phyloP scores from a whole-genome alignment of 805 yeast genomes.

The Yamadazyma phyllophila region DNA sequence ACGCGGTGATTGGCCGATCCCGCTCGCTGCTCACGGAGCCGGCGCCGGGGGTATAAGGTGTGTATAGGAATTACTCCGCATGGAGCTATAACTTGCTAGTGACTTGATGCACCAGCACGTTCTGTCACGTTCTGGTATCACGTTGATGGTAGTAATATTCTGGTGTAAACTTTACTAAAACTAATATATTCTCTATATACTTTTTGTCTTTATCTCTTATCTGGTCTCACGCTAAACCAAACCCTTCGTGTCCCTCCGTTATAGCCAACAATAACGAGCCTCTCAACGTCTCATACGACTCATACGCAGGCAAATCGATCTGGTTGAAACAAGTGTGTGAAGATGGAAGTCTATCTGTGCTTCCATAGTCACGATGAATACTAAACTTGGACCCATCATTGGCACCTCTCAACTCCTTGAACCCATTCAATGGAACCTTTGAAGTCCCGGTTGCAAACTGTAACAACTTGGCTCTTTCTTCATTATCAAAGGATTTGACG shows the following conservation, averaged over 20 bases:
- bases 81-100: too few relatives aligned
- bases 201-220: too few relatives aligned
- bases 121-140: too few relatives aligned
- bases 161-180: too few relatives aligned
- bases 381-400: slow-evolving; percentile 83
- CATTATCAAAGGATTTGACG: slow-evolving; percentile 87
- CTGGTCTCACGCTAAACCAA: slow-evolving; percentile 75
- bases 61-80: too few relatives aligned
- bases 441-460: slow-evolving; percentile 98
- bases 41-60: too few relatives aligned
- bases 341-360: slow-evolving; percentile 83
- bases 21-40: too few relatives aligned
- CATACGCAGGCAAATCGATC: slow-evolving; percentile 89
- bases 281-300: slow-evolving; percentile 79
- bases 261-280: slow-evolving; percentile 79
- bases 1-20: too few relatives aligned
- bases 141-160: too few relatives aligned
- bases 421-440: slow-evolving; percentile 93
- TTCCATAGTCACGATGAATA: slow-evolving; percentile 85
- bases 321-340: slow-evolving; percentile 96
- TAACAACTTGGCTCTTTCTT: slow-evolving; percentile 87
- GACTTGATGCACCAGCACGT: too few relatives aligned
- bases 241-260: slow-evolving; percentile 94
- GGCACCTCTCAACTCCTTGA: slow-evolving; percentile 84
- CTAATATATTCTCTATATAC: too few relatives aligned